Evolutionary conservation across 345 rosid species (phyloP).

Genomic region (Ricinus communis): DNA sequence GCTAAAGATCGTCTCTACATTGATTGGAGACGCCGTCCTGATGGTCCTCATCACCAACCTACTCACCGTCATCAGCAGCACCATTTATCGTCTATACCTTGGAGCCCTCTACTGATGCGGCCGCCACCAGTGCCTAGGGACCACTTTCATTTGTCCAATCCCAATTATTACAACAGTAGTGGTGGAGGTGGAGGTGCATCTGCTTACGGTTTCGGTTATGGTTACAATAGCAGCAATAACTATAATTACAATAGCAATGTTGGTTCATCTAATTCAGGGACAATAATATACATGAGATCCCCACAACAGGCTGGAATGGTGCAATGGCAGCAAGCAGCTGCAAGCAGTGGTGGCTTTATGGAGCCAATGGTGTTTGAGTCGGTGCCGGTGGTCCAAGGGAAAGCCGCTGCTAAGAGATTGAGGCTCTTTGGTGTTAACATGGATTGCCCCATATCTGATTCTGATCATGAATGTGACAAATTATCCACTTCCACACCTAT

Average conservation of each 20-base stretch:
- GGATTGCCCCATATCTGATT: slow-evolving; percentile 61
- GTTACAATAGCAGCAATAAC: neutral
- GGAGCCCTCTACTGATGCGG: slow-evolving; percentile 48
- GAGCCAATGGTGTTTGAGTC: slow-evolving; percentile 51
- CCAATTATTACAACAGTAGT: slow-evolving; percentile 13
- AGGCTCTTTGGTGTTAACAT: slow-evolving; percentile 94
- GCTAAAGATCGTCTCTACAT: slow-evolving; percentile 64
- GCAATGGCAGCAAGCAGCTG: slow-evolving; percentile 28
- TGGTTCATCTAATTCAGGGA: slow-evolving; percentile 20
- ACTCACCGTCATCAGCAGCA: slow-evolving; percentile 13
- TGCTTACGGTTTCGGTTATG: slow-evolving; percentile 22
- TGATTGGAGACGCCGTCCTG: slow-evolving; percentile 78
- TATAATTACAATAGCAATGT: slow-evolving; percentile 16
- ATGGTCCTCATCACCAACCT: slow-evolving; percentile 35
- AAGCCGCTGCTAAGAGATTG: slow-evolving; percentile 63
- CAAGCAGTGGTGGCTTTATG: neutral
- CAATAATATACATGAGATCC: slow-evolving; percentile 37
- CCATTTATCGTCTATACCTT: slow-evolving; percentile 39
- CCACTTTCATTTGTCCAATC: slow-evolving; percentile 27
- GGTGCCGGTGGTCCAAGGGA: slow-evolving; percentile 65
- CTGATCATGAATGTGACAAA: slow-evolving; percentile 20
- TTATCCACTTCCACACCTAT: slow-evolving; percentile 30
- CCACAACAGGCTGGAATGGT: slow-evolving; percentile 34
- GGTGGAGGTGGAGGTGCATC: neutral
- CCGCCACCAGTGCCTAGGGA: slow-evolving; percentile 29